These are phyloP conservation scores for Gastrolobium bilobum DNA, from an alignment of 306 rosid species.

Conservation along the genomic window DNA sequence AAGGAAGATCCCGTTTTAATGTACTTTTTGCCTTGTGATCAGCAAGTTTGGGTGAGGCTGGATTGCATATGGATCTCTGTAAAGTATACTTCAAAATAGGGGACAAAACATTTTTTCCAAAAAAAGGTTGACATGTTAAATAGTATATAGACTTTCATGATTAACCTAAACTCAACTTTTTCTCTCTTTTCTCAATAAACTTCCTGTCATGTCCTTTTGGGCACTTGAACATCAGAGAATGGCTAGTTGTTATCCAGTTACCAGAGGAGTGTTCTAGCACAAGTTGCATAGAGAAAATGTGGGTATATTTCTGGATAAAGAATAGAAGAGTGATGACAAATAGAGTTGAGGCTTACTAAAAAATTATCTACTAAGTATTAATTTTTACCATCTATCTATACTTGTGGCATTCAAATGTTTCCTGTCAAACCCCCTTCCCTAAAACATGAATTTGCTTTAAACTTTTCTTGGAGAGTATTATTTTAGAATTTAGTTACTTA, in stretches of 20 bases:
- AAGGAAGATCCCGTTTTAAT: background rate
- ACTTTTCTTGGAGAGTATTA: background rate
- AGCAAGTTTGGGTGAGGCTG: constrained; percentile 6
- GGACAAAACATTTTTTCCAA: background rate
- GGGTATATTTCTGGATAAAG: too few species aligned
- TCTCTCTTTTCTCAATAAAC: background rate
- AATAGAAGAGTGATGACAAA: background rate
- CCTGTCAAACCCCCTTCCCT: background rate
- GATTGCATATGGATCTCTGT: background rate
- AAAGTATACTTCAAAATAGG: background rate
- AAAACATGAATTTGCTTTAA: constrained; percentile 6
- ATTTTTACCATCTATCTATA: background rate
- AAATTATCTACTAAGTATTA: background rate
- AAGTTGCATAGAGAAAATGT: background rate
- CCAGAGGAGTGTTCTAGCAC: constrained; percentile 8
- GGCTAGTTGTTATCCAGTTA: constrained; percentile 14
- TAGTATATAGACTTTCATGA: background rate
- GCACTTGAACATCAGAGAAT: background rate
- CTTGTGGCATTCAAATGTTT: constrained; percentile 8
- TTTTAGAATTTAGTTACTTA: background rate
- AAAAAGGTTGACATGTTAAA: background rate
- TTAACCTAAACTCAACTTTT: background rate
- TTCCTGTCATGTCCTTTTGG: constrained; percentile 15
- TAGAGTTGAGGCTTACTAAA: constrained; percentile 4
- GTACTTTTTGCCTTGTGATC: constrained; percentile 1